phyloP scores from a whole-genome alignment of 768 basidiomycete genomes.

The Lentinula lateritia region DNA sequence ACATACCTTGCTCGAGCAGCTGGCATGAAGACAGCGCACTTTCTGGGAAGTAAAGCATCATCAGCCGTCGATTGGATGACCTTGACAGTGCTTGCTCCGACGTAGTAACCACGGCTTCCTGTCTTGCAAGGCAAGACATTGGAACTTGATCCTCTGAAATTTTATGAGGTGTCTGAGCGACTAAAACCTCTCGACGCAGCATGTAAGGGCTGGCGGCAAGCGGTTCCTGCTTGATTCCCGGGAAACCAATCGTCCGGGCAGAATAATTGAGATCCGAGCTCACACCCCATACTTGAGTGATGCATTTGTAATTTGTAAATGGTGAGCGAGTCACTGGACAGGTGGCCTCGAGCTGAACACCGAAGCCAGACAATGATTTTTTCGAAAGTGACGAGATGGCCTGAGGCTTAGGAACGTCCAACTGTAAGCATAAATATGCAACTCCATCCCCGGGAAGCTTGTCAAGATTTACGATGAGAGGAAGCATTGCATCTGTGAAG shows the following conservation, averaged over 20 bases:
- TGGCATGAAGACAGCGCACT: slow-evolving; percentile 61
- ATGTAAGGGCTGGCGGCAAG: no score
- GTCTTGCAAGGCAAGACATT: not conserved
- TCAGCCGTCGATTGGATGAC: not conserved
- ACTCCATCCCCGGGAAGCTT: not conserved
- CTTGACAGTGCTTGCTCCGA: slow-evolving; percentile 33
- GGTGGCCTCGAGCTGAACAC: not conserved
- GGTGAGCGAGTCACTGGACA: not conserved
- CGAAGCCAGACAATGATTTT: not conserved
- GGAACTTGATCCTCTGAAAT: not conserved
- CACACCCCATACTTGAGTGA: not conserved
- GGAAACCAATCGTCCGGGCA: not conserved
- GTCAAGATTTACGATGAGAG: not conserved
- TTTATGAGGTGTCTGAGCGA: not conserved
- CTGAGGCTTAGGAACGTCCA: not conserved
- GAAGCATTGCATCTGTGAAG: not conserved
- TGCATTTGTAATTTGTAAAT: not conserved
- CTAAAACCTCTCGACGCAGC: not conserved
- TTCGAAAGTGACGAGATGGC: not conserved
- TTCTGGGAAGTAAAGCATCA: slow-evolving; percentile 36
- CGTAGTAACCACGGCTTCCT: not conserved
- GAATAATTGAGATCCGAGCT: not conserved
- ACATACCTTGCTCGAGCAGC: slow-evolving; percentile 66
- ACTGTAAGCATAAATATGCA: not conserved
- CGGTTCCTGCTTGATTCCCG: not conserved